Evolutionary conservation across 2,329 filamentous ascomycete species (phyloP).

Genomic region (Epichloe sp.): DNA sequence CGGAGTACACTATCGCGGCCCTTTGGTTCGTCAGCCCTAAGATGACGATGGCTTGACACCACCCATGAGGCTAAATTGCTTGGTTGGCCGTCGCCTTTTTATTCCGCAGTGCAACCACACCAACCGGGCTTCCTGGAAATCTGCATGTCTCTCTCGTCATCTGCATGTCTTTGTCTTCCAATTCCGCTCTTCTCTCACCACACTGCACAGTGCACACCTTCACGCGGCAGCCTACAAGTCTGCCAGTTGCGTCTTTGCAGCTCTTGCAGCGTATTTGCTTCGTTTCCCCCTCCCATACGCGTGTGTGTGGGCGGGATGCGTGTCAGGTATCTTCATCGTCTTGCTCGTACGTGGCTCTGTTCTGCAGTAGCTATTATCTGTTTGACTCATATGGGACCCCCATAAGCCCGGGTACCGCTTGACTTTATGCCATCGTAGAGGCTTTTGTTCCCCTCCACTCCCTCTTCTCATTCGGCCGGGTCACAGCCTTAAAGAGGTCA

Average conservation of each 20-base stretch:
- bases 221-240: constrained; percentile 2
- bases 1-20: not conserved
- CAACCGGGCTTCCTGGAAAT: not conserved
- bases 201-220: not conserved
- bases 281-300: not conserved
- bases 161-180: not conserved
- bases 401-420: not conserved
- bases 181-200: not conserved
- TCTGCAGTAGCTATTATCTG: no score
- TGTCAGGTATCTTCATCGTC: not conserved
- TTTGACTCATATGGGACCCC: no score
- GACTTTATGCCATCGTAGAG: not conserved
- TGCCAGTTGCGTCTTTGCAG: not conserved
- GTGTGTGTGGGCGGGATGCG: not conserved
- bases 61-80: constrained; percentile 1
- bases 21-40: constrained; percentile 7
- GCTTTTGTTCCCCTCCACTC: not conserved
- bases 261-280: not conserved
- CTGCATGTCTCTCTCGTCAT: not conserved
- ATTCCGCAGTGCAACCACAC: not conserved
- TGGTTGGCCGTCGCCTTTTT: not conserved
- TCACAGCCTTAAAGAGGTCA: not conserved
- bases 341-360: no score
- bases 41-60: not conserved
- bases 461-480: constrained; percentile 1